Evolutionary conservation across 2,329 filamentous ascomycete genomes (phyloP), one percentile per base, ranked within the genome.

Genomic region (Cladophialophora immunda): DNA sequence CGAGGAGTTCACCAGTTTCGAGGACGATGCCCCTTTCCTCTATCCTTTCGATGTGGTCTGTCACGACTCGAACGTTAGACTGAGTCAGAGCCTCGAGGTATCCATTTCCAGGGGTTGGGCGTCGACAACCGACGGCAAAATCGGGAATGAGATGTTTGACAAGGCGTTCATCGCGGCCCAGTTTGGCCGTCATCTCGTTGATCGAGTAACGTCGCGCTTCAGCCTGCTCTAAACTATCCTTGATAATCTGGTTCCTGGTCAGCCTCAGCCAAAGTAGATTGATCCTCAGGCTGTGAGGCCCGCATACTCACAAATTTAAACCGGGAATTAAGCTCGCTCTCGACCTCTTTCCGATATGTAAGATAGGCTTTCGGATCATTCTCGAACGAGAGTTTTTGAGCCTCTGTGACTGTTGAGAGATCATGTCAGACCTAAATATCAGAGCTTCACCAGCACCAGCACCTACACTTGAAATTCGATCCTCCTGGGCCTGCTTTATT

Each of bases 31-130:
- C 81, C 2, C 79, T 77, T 65, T 80, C 76, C 0, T 81, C 83
- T 61, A 82, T 78, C 22, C 77, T 75, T 15, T 75, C 74, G 4
- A 83, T 81, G 1, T 78, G 75, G 1, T 81, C 80, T 68, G 83
- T 84, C 66, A 83, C 81, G 0, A 84, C 81, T 67, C 83, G 79
- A 1, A 84, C 81, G 58, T 84, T 84, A 2, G n/a, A 3, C 5
- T n/a, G n/a, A 52, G 15, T 25, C 47, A 83, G 71, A 0, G 83
- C 81, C 71, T 85, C 81, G 8, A 86, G 79, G 71, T 83, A 86
- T 0, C 83, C 82, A n/a, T 81, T 80, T 0, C 83, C 83, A 1
- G 84, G 84, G 0, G 83, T 84, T 22, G 83, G 69, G 0, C 83
- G 76, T 17, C 82, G 76, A 19, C 53, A 30, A 6, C 11, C 47